Percentiles rank a stretch among this genome's conserved stretches.
These are phyloP conservation scores for Plectosphaerella cucumerina DNA, from an alignment of 2,329 filamentous ascomycete genomes.

Conservation along the genomic window DNA sequence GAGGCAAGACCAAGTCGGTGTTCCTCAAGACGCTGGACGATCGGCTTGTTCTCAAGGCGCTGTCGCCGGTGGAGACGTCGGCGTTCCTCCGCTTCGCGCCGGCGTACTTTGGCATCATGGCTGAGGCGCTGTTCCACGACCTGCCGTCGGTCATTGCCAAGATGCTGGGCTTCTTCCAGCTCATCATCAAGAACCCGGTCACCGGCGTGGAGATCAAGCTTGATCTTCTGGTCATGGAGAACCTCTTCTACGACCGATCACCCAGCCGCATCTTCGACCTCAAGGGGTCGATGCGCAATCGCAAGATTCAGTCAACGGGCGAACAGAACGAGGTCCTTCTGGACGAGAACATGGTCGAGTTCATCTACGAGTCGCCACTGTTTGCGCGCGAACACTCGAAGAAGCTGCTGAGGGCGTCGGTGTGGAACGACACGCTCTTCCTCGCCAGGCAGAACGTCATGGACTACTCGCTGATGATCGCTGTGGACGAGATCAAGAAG, in stretches of 20 bases:
- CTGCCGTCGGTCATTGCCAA: conserved; percentile 96
- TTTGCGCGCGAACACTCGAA: conserved; percentile 96
- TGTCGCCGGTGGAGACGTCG: conserved; percentile 86
- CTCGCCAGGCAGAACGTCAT: conserved; percentile 93
- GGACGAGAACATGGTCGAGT: conserved; percentile 98
- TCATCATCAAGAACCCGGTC: conserved; percentile 90
- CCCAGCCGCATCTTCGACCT: conserved; percentile 91
- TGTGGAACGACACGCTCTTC: conserved; percentile 98
- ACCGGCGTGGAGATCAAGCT: conserved; percentile 93
- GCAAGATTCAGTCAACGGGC: conserved; percentile 92
- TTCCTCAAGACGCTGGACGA: conserved; percentile 97
- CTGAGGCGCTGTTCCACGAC: conserved; percentile 90
- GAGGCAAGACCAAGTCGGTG: conserved; percentile 94
- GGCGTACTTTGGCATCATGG: conserved; percentile 96
- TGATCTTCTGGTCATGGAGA: conserved; percentile 94
- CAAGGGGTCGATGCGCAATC: conserved; percentile 97
- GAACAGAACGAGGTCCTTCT: conserved; percentile 94
- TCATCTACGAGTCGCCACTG: conserved; percentile 94
- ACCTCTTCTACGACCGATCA: conserved; percentile 91
- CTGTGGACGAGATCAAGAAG: conserved; percentile 83
- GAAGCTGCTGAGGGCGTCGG: conserved; percentile 82
- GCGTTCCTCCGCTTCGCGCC: conserved; percentile 95
- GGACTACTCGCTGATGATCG: conserved; percentile 99
- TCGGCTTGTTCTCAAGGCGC: conserved; percentile 84
- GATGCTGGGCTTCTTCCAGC: conserved; percentile 98